Conservation (phyloP, 306 rosid species). For the Quercus cerris region DNA sequence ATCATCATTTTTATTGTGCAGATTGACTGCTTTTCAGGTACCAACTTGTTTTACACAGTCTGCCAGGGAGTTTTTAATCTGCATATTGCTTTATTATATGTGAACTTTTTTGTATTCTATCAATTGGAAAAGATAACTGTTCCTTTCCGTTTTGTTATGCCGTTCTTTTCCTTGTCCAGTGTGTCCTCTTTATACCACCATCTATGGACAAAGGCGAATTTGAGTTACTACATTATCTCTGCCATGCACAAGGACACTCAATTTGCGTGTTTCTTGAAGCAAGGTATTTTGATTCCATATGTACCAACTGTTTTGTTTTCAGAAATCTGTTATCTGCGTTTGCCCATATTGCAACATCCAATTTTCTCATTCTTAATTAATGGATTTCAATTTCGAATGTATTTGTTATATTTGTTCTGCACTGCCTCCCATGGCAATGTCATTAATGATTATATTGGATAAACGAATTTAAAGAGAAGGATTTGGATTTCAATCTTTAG, state of each 20-base stretch:
- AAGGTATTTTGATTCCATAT: conserved; percentile 51
- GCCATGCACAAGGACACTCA: conserved; percentile 98
- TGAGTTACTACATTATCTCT: conserved; percentile 80
- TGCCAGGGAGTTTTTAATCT: conserved; percentile 5
- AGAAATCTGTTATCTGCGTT: too few relatives aligned
- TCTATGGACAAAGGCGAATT: conserved; percentile 89
- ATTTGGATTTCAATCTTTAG: too few relatives aligned
- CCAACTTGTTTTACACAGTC: conserved; percentile 11
- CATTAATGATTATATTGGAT: too few relatives aligned
- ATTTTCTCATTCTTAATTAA: neutral
- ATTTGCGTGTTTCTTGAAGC: conserved; percentile 90
- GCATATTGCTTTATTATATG: neutral
- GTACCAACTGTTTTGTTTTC: too few relatives aligned
- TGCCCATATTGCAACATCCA: neutral
- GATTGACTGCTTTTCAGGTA: conserved; percentile 98
- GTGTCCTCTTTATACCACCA: conserved; percentile 94
- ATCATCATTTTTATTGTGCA: conserved; percentile 33
- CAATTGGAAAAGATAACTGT: neutral
- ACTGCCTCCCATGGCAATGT: too few relatives aligned
- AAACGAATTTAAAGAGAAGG: too few relatives aligned
- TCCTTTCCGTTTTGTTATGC: conserved; percentile 2
- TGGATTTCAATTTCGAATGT: too few relatives aligned
- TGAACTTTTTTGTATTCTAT: conserved; percentile 3
- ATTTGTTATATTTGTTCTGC: too few relatives aligned
- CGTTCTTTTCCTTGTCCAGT: conserved; percentile 39